These are phyloP conservation scores for Chaetomium globosum DNA, from an alignment of 2,329 filamentous ascomycete species.

Conservation along the genomic window DNA sequence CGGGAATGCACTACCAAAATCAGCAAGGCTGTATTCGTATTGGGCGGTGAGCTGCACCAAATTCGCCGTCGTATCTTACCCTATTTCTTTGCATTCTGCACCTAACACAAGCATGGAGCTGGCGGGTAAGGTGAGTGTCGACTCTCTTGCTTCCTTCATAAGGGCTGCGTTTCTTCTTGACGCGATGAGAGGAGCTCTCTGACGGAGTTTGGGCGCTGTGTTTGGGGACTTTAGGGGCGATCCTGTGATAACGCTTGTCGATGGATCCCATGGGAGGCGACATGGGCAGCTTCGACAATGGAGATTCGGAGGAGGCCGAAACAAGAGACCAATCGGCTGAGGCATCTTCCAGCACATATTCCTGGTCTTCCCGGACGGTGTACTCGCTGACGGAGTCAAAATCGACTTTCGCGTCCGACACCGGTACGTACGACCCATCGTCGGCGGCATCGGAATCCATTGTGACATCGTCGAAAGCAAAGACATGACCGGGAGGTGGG, in stretches of 20 bases:
- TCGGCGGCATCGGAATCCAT: conserved; percentile 15
- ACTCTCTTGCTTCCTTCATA: conserved; percentile 32
- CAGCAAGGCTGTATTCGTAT: conserved; percentile 9
- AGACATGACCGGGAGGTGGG: conserved; percentile 14
- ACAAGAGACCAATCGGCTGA: conserved; percentile 33
- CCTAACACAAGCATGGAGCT: conserved; percentile 36
- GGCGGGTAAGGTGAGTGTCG: conserved; percentile 36
- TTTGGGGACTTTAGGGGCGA: conserved; percentile 30
- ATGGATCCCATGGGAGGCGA: conserved; percentile 26
- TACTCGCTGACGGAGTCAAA: conserved; percentile 16
- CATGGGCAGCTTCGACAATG: conserved; percentile 15
- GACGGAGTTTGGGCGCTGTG: conserved; percentile 21
- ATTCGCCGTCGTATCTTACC: conserved; percentile 17
- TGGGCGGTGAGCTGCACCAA: neutral
- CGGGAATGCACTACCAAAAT: conserved; percentile 36
- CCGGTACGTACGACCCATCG: conserved; percentile 23
- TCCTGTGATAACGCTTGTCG: conserved; percentile 30
- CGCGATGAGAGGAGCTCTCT: conserved; percentile 23
- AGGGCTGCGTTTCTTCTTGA: conserved; percentile 35
- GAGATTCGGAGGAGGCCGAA: conserved; percentile 26
- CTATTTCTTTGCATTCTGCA: conserved; percentile 38
- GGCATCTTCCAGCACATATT: conserved; percentile 16
- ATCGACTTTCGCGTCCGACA: conserved; percentile 25
- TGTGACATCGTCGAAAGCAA: conserved; percentile 16
- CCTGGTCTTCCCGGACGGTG: conserved; percentile 12